Conservation (phyloP, 1,284 basidiomycete species). For the Cutaneotrichosporon daszewskae region DNA sequence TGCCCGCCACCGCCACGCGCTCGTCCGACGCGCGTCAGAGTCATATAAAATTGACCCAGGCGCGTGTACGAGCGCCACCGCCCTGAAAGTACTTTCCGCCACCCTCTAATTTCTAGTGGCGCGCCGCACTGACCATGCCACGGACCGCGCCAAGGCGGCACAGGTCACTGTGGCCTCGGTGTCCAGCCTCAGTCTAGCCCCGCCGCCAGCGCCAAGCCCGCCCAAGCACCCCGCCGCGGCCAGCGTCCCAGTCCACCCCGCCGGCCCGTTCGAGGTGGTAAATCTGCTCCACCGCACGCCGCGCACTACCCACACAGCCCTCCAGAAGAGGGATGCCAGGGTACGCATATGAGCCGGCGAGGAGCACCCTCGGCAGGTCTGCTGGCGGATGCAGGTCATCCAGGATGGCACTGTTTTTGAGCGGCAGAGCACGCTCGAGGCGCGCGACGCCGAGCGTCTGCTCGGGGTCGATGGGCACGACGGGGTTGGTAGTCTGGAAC, state of each 20-base stretch:
- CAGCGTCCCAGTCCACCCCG: slow-evolving; percentile 31
- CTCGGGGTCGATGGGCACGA: slow-evolving; percentile 53
- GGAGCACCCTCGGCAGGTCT: slow-evolving; percentile 21
- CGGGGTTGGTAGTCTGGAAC: slow-evolving; percentile 69
- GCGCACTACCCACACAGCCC: slow-evolving; percentile 46
- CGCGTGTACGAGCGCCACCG: too few relatives aligned
- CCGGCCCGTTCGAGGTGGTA: slow-evolving; percentile 7
- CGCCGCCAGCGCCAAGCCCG: slow-evolving; percentile 33
- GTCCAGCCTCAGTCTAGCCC: too few relatives aligned
- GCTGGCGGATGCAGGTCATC: slow-evolving; percentile 10
- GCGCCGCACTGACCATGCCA: too few relatives aligned
- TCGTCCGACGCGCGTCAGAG: too few relatives aligned
- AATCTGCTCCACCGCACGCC: slow-evolving; percentile 28
- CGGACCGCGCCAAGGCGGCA: too few relatives aligned
- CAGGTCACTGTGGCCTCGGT: too few relatives aligned
- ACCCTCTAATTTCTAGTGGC: background rate
- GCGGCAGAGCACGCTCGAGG: slow-evolving; percentile 54
- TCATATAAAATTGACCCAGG: too few relatives aligned
- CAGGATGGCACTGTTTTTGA: slow-evolving; percentile 18
- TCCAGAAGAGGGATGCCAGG: slow-evolving; percentile 49
- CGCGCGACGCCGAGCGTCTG: slow-evolving; percentile 56
- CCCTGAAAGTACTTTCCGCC: slow-evolving; percentile 5
- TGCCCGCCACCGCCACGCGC: background rate
- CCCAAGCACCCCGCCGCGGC: slow-evolving; percentile 22
- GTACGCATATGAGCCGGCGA: slow-evolving; percentile 45